Evolutionary conservation across 106 monocot species (phyloP), one percentile per base, ranked within the genome.

Genomic region (Dendrobium nobile): DNA sequence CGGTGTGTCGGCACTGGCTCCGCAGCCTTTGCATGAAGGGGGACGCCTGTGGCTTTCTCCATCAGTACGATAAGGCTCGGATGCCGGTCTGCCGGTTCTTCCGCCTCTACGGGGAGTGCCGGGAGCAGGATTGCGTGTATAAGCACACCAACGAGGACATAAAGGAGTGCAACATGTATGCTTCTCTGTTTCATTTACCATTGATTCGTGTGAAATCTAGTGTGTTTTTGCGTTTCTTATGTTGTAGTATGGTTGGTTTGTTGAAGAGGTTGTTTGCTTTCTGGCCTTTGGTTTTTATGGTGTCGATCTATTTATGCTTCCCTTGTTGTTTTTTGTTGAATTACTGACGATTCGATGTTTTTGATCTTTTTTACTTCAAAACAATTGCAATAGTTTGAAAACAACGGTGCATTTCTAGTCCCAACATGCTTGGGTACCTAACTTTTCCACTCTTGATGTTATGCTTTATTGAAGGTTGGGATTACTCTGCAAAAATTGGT

Each of bases 111-210:
- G 98, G 98, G 7, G 98, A 99, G 92, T 99, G 98, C 83, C 82
- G 98, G 10, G 98, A 99, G 83, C 98, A 95, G 88, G 98, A 99
- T 58, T 99, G 98, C 77, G 91, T 93, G 2, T 99, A 99, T 84
- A 99, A 99, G 92, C 98, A 99, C 77, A 94, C 98, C 72, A 91
- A 89, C 73, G 98, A 99, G 61, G 98, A 99, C 72, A 91, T 92
- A 85, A 99, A 99, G 83, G 98, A 99, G 91, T 99, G 98, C 84
- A 99, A 99, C 75, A 99, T 99, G 98, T 99, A 89, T 20, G 88
- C 15, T 47, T 76, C 15, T 48, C 9, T 2, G 76, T 76, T 27
- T 76, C 76, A 15, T 22, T 41, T 76, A 22, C 47, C 6, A 13
- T 76, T 51, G 47, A 47, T 76, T 76, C 19, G 47, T 48, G 17